phyloP scores from a whole-genome alignment of 2,329 filamentous ascomycete genomes.

The Aureobasidium sp. region DNA sequence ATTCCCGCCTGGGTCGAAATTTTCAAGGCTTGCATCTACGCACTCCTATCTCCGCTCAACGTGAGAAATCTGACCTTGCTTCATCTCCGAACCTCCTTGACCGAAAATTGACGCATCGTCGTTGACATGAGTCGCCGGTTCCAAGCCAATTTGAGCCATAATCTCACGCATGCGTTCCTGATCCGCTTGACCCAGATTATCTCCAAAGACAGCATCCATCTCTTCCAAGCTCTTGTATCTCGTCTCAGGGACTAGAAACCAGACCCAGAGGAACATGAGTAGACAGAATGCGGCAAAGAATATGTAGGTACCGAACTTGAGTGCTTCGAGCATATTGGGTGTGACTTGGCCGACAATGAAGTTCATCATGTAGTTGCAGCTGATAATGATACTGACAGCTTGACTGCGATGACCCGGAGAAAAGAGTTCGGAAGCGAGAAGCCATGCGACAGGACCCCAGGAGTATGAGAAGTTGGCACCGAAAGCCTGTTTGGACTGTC shows the following conservation, averaged over 20 bases:
- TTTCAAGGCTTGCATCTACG: neutral
- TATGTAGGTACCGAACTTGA: slow-evolving; percentile 65
- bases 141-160: slow-evolving; percentile 1
- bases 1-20: too few species aligned
- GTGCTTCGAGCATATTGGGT: slow-evolving; percentile 58
- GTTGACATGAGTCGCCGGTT: neutral
- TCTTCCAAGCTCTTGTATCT: slow-evolving; percentile 44
- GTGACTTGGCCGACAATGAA: slow-evolving; percentile 5
- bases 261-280: slow-evolving; percentile 51
- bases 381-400: slow-evolving; percentile 60
- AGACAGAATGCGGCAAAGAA: slow-evolving; percentile 62
- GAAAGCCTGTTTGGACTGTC: slow-evolving; percentile 22
- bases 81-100: neutral
- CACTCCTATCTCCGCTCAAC: neutral
- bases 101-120: neutral
- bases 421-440: slow-evolving; percentile 65
- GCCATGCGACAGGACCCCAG: slow-evolving; percentile 70
- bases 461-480: slow-evolving; percentile 67
- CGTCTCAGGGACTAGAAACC: slow-evolving; percentile 47
- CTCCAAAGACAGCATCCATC: slow-evolving; percentile 26
- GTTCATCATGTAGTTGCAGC: slow-evolving; percentile 32
- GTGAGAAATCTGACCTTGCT: neutral
- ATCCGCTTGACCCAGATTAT: neutral
- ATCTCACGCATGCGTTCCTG: slow-evolving; percentile 7
- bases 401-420: slow-evolving; percentile 63